These are phyloP conservation scores for Madurella mycetomatis DNA, from an alignment of 2,329 filamentous ascomycete species.

Conservation along the genomic window DNA sequence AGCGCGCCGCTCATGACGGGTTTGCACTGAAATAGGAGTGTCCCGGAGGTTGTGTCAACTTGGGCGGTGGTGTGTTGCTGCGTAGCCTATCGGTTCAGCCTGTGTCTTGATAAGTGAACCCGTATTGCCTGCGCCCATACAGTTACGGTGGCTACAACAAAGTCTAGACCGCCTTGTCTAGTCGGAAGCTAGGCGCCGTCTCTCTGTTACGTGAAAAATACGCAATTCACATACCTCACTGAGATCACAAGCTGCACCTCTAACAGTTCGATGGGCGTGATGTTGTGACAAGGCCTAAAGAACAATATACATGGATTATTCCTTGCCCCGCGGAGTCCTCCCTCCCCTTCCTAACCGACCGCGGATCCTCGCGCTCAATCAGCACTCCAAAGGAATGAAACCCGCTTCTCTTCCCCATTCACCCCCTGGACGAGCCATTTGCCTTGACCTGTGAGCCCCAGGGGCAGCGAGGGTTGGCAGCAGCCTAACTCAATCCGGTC, in stretches of 20 bases:
- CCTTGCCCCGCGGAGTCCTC: conserved; percentile 18
- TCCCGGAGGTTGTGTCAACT: conserved; percentile 18
- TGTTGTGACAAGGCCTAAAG: conserved; percentile 23
- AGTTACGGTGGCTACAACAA: too few relatives aligned
- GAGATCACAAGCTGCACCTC: not conserved
- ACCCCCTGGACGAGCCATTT: not conserved
- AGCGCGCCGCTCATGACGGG: conserved; percentile 22
- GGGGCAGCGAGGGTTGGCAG: not conserved
- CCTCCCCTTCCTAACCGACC: conserved; percentile 1
- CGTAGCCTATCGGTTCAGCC: too few relatives aligned
- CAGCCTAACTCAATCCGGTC: not conserved
- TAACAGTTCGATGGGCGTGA: conserved; percentile 9
- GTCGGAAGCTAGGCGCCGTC: too few relatives aligned
- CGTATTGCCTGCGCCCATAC: too few relatives aligned
- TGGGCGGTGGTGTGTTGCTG: too few relatives aligned
- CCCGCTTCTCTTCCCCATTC: not conserved
- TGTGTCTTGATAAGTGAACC: too few relatives aligned
- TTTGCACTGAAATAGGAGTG: conserved; percentile 22
- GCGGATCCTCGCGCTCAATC: not conserved
- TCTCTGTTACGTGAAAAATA: too few relatives aligned
- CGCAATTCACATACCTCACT: too few relatives aligned
- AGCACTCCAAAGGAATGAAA: conserved; percentile 1
- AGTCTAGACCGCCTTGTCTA: too few relatives aligned
- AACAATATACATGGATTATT: conserved; percentile 40
- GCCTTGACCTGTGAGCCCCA: not conserved